Evolutionary conservation across 2,329 filamentous ascomycete genomes (phyloP).

Genomic region (Nakataea oryzae): DNA sequence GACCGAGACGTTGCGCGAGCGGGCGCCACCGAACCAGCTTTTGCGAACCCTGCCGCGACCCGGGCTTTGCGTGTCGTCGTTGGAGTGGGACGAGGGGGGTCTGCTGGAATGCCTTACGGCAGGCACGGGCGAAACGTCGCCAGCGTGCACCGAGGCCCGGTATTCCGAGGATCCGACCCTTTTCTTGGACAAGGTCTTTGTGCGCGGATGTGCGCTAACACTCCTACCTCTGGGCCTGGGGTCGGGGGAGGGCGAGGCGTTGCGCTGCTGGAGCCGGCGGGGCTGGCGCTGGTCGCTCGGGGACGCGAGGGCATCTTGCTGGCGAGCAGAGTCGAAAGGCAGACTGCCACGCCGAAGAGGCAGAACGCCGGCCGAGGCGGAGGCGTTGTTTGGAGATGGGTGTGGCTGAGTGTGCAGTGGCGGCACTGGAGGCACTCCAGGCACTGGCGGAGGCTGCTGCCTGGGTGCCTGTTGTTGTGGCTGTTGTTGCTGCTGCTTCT

Average conservation of each 20-base stretch:
- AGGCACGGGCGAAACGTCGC: slow-evolving; percentile 19
- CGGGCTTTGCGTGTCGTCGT: slow-evolving; percentile 32
- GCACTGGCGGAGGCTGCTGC: not conserved
- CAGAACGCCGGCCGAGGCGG: no score
- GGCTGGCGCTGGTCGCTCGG: not conserved
- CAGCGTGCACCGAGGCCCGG: slow-evolving; percentile 13
- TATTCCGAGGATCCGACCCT: no score
- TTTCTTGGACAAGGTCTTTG: slow-evolving; percentile 11
- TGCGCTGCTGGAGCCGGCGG: slow-evolving; percentile 14
- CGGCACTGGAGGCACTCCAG: no score
- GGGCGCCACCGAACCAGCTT: slow-evolving; percentile 42
- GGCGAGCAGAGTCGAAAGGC: not conserved
- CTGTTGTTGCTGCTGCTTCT: not conserved
- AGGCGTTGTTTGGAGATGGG: not conserved
- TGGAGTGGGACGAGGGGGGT: slow-evolving; percentile 21
- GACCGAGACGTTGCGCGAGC: slow-evolving; percentile 40
- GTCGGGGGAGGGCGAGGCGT: slow-evolving; percentile 22
- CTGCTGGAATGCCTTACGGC: slow-evolving; percentile 12
- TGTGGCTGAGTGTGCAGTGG: no score
- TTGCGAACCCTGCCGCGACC: slow-evolving; percentile 32
- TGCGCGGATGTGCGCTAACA: slow-evolving; percentile 32
- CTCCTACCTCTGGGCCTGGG: slow-evolving; percentile 30
- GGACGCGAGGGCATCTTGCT: not conserved
- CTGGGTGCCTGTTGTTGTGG: not conserved
- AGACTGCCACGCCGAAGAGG: not conserved